Evolutionary conservation across 768 basidiomycete species (phyloP), one percentile per base, ranked within the genome.

Genomic region (Xerocomellus dryophilus): DNA sequence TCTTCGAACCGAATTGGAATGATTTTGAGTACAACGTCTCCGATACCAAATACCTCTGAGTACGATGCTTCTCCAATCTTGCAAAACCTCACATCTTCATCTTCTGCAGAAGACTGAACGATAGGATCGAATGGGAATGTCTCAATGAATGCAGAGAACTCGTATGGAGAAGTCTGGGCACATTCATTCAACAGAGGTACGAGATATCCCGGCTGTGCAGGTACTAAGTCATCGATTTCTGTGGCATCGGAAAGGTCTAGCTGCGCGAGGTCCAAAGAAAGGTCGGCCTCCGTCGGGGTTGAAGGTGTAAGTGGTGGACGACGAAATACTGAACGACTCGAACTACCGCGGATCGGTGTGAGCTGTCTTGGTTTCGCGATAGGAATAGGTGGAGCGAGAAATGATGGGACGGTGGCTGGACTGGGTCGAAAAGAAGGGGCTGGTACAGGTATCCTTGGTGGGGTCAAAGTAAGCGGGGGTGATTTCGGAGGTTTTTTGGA

Each of bases 11-110:
- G 77, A 35, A 94, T 70, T 7, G 93, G 93, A 35, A 95, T 84
- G 42, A 97, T 79, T 74, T 95, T 96, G 58, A 95, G 77, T n/a
- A 95, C 93, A 32, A 95, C 83, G 59, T 89, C 82, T 3, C 88
- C 88, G 47, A 94, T 86, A 8, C 88, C 88, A 69, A 92, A 99
- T 27, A 99, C 97, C 66, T 99, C 97, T 0, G 93, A 96, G 70
- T 89, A 99, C 45, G 90, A 92, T 7, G 97, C 97, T 73, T 99
- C 97, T 39, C 96, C 96, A 43, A 98, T 85, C 71, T 99, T 99
- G 60, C 73, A 77, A 71, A 93, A 93, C 7, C 51, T 69, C 21
- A 70, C 55, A 56, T 72, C 59, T 60, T 60, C 71, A 61, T 54
- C 62, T 34, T 63, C 60, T 29, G 60, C 57, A 10, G 65, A 63